Conservation (phyloP, 306 rosid genomes). For the Vigna trinervia region DNA sequence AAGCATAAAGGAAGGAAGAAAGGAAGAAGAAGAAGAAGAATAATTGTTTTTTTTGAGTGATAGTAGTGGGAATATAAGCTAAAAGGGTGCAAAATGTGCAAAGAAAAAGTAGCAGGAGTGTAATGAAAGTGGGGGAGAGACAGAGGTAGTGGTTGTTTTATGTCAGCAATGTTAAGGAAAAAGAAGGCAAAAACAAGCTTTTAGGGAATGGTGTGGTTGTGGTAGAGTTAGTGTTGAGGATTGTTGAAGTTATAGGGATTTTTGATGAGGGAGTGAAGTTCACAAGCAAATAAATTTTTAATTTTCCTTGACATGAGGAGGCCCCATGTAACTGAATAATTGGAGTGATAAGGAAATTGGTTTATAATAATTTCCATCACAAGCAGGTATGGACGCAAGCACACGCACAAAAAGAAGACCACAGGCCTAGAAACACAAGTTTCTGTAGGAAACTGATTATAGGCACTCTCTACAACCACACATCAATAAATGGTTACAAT, state of each 20-base stretch:
- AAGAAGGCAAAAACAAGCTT: constrained; percentile 52
- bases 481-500: no score
- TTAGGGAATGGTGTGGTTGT: constrained; percentile 28
- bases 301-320: constrained; percentile 38
- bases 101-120: background rate
- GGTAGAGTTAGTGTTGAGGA: constrained; percentile 39
- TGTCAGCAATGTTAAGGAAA: constrained; percentile 28
- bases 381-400: constrained; percentile 16
- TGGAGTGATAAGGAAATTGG: constrained; percentile 44
- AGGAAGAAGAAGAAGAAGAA: constrained; percentile 11
- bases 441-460: background rate
- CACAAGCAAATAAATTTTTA: constrained; percentile 26
- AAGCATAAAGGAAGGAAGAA: constrained; percentile 1
- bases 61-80: background rate
- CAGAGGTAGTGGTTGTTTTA: constrained; percentile 19
- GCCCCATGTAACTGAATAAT: constrained; percentile 42
- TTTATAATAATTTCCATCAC: constrained; percentile 6
- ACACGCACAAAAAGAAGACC: constrained; percentile 33
- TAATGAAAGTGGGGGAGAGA: constrained; percentile 29
- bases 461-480: background rate
- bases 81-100: constrained; percentile 1
- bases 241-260: constrained; percentile 43
- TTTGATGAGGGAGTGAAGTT: constrained; percentile 22
- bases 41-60: background rate
- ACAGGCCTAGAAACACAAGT: background rate